phyloP scores from a whole-genome alignment of 768 basidiomycete species.

The Rhodotorula taiwanensis region DNA sequence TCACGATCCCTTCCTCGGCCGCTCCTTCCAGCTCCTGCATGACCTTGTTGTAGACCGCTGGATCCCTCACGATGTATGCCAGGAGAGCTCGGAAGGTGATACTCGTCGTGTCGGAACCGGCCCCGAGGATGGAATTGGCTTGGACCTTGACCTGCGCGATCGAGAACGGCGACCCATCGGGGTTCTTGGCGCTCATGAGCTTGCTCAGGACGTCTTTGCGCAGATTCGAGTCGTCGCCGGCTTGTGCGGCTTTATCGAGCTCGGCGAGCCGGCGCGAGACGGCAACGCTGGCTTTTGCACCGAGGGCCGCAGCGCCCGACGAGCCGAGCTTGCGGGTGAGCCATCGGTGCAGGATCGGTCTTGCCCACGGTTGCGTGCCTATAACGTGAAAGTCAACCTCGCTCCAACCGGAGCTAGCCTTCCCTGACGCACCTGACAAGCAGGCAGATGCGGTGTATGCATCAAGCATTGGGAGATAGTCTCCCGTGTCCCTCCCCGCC shows the following conservation, averaged over 20 bases:
- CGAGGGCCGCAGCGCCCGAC: constrained; percentile 1
- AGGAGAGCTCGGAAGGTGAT: constrained; percentile 11
- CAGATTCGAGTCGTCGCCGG: not conserved
- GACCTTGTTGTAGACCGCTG: not conserved
- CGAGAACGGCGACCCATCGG: constrained; percentile 6
- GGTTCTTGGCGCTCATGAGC: constrained; percentile 9
- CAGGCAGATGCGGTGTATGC: constrained; percentile 7
- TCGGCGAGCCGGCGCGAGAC: not conserved
- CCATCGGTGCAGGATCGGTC: not conserved
- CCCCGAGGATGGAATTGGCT: constrained; percentile 9
- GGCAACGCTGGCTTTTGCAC: not conserved
- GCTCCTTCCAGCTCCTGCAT: constrained; percentile 2
- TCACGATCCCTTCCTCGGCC: not conserved
- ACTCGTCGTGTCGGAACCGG: constrained; percentile 13
- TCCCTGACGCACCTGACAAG: not conserved
- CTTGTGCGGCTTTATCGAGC: not conserved
- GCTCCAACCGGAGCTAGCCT: too few species aligned
- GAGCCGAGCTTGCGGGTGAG: constrained; percentile 4
- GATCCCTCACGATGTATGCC: constrained; percentile 10
- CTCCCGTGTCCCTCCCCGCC: not conserved
- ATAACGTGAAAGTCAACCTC: too few species aligned
- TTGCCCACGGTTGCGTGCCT: constrained; percentile 11
- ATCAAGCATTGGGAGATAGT: constrained; percentile 10
- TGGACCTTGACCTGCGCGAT: constrained; percentile 3
- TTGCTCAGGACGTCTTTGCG: constrained; percentile 1